Conservation (phyloP, 2,329 filamentous ascomycete genomes). For the Trichoderma oligosporum region DNA sequence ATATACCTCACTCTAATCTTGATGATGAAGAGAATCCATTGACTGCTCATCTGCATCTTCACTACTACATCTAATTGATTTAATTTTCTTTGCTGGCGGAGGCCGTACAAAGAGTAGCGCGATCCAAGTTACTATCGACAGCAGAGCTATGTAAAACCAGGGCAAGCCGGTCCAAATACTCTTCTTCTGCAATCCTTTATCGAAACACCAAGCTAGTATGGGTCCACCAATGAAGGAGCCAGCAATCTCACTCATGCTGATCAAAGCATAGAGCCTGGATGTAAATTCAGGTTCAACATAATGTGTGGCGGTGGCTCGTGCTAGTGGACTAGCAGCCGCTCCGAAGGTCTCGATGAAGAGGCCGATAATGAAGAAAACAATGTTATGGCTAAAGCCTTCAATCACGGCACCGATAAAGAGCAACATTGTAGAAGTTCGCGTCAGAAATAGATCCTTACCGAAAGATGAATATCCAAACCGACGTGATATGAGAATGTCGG, state of each 20-base stretch:
- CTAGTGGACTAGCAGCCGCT: slow-evolving; percentile 37
- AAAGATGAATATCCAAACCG: slow-evolving; percentile 35
- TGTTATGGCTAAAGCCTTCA: slow-evolving; percentile 34
- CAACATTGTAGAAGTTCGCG: slow-evolving; percentile 33
- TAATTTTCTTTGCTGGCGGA: slow-evolving; percentile 27
- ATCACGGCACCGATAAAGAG: slow-evolving; percentile 33
- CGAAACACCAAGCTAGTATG: slow-evolving; percentile 39
- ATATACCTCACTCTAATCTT: background rate
- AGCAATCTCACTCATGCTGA: slow-evolving; percentile 38
- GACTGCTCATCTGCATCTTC: slow-evolving; percentile 21
- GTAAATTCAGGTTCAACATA: slow-evolving; percentile 38
- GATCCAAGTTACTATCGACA: slow-evolving; percentile 29
- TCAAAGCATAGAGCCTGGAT: slow-evolving; percentile 40
- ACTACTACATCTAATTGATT: too few species aligned
- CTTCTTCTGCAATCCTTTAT: slow-evolving; percentile 34
- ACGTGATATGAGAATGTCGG: slow-evolving; percentile 31
- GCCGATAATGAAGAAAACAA: slow-evolving; percentile 36
- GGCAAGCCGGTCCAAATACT: slow-evolving; percentile 39
- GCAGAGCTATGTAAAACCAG: slow-evolving; percentile 38
- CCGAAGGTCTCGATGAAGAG: slow-evolving; percentile 39
- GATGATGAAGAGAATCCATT: background rate
- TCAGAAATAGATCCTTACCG: slow-evolving; percentile 38
- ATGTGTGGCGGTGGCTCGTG: slow-evolving; percentile 39
- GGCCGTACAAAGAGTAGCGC: slow-evolving; percentile 34
- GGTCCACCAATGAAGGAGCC: slow-evolving; percentile 41